Conservation (phyloP, 441 rosid species). For the Pelargonium australe region DNA sequence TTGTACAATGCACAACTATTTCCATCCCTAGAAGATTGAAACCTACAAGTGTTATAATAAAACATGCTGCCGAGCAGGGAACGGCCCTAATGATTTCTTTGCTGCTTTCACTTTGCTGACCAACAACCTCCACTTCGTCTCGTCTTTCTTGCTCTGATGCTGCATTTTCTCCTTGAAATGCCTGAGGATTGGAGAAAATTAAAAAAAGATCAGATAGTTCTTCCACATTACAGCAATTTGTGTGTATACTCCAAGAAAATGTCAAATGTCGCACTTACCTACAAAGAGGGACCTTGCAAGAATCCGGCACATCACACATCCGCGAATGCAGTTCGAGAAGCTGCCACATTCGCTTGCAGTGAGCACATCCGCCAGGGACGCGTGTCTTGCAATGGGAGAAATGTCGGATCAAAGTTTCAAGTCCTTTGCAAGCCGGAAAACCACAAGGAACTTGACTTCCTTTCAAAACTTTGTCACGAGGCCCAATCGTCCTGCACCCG, state of each 20-base stretch:
- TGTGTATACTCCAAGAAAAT: background rate
- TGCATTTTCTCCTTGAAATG: slow-evolving; percentile 58
- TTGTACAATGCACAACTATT: too few relatives aligned
- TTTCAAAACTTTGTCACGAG: slow-evolving; percentile 52
- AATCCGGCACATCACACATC: slow-evolving; percentile 59
- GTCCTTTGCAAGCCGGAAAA: slow-evolving; percentile 74
- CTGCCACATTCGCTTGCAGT: slow-evolving; percentile 87
- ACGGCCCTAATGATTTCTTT: slow-evolving; percentile 46
- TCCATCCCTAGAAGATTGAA: too few relatives aligned
- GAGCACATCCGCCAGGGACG: slow-evolving; percentile 60
- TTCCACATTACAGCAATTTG: background rate
- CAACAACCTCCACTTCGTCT: slow-evolving; percentile 57
- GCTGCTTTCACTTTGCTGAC: slow-evolving; percentile 56
- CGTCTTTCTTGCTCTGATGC: slow-evolving; percentile 63
- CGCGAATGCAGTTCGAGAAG: slow-evolving; percentile 85
- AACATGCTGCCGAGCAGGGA: slow-evolving; percentile 29
- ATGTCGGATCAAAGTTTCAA: slow-evolving; percentile 66
- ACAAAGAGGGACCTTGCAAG: slow-evolving; percentile 80
- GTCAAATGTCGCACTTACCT: slow-evolving; percentile 36
- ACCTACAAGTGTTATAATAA: slow-evolving; percentile 17
- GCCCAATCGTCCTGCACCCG: slow-evolving; percentile 86
- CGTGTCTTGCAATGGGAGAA: slow-evolving; percentile 68
- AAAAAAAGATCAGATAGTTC: too few relatives aligned
- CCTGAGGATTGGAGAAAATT: slow-evolving; percentile 29
- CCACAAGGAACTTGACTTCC: slow-evolving; percentile 45